These are phyloP conservation scores for Panaeolus cyanescens DNA, from an alignment of 768 basidiomycete genomes.

Conservation along the genomic window DNA sequence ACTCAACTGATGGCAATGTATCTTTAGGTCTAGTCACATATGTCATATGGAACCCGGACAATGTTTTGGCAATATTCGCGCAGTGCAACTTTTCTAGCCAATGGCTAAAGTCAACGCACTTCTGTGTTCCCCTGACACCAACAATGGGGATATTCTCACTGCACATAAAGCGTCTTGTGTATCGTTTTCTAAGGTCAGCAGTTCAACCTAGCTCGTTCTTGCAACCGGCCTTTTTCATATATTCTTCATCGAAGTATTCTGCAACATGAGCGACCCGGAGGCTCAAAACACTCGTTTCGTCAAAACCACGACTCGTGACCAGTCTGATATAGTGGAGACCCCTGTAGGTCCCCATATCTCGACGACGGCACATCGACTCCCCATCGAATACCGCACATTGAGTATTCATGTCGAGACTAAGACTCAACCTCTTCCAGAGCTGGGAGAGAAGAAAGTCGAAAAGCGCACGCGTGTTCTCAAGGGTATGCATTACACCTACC, in stretches of 20 bases:
- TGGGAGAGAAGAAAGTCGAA: slow-evolving; percentile 14
- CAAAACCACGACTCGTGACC: slow-evolving; percentile 1
- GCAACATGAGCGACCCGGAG: slow-evolving; percentile 15
- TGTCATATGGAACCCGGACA: not conserved
- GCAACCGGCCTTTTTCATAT: not conserved
- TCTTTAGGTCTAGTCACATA: not conserved
- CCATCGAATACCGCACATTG: slow-evolving; percentile 27
- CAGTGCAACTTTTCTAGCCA: slow-evolving; percentile 6
- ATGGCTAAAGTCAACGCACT: slow-evolving; percentile 18
- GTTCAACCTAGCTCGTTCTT: not conserved
- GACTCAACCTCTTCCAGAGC: slow-evolving; percentile 5
- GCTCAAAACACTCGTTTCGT: slow-evolving; percentile 12
- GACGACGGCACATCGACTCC: slow-evolving; percentile 16
- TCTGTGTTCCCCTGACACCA: not conserved
- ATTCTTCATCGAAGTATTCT: slow-evolving; percentile 7
- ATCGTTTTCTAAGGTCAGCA: not conserved
- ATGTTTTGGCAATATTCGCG: slow-evolving; percentile 10
- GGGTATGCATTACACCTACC: slow-evolving; percentile 11
- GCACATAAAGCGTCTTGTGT: not conserved
- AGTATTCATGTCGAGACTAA: slow-evolving; percentile 26
- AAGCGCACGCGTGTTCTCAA: slow-evolving; percentile 20
- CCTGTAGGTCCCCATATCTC: slow-evolving; percentile 6
- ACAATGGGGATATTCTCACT: not conserved
- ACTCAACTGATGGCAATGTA: not conserved
- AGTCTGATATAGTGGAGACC: not conserved